Evolutionary conservation across 2,329 filamentous ascomycete species (phyloP), one percentile per base, ranked within the genome.

Genomic region (Cercospora janseana): DNA sequence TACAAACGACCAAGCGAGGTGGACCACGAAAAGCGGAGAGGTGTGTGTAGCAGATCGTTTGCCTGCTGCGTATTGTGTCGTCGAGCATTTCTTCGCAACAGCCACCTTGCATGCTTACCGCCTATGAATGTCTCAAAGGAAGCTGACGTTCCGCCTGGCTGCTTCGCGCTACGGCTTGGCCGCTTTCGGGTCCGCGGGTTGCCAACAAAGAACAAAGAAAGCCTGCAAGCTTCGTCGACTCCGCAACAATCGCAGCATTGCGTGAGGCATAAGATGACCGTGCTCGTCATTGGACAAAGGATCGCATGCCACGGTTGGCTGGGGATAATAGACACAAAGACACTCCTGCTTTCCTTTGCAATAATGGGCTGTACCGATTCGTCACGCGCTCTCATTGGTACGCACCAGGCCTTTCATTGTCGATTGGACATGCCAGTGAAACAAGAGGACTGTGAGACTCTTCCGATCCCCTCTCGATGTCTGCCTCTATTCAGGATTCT

Each of bases 131-230:
- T 66, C 61, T 64, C 59, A 62, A 56, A 60, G 49, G 21, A 57
- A 57, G 57, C 59, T 61, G 56, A 59, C 55, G 60, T 52, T 60
- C 52, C 60, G 55, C 47, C 46, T 51, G 52, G 49, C 52, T 49
- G 52, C 55, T 55, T 52, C 55, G 52, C 53, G 49, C 49, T 55
- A 56, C 57, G 59, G 56, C 59, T 56, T 57, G 55, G 56, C 65
- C 60, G 63, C 52, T 60, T 65, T 60, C 65, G 64, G 64, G 54
- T 52, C 54, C 52, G 55, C 55, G 56, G 53, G 59, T 49, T 55
- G 60, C 59, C 59, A 64, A 61, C 59, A 67, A 66, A 64, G 62
- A 67, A 65, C 62, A 66, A 68, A 68, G 63, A 65, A 63, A 57
- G 41, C 42, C 40, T 46, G 49, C 47, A 52, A 20, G 24, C 35